These are phyloP conservation scores for Clavulina sp. DNA, from an alignment of 768 basidiomycete species.

Conservation along the genomic window DNA sequence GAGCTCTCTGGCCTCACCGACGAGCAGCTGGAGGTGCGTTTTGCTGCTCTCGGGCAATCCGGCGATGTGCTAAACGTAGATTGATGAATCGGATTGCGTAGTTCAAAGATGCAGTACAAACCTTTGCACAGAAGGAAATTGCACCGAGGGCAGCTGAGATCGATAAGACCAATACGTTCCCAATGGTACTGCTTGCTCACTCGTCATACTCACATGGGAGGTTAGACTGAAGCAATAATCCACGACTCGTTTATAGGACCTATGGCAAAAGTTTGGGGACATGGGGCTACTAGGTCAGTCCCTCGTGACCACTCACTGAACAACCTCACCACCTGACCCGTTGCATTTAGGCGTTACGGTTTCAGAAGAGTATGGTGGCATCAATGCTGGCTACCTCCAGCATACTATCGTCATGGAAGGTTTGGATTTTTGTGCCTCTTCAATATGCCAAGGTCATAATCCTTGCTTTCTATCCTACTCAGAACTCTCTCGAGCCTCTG, in stretches of 20 bases:
- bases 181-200: slow-evolving; percentile 31
- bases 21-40: slow-evolving; percentile 57
- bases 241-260: slow-evolving; percentile 30
- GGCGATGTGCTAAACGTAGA: background rate
- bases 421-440: slow-evolving; percentile 10
- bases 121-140: slow-evolving; percentile 70
- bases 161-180: slow-evolving; percentile 71
- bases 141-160: slow-evolving; percentile 75
- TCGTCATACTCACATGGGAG: background rate
- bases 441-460: background rate
- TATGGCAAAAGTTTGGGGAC: slow-evolving; percentile 76
- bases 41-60: background rate
- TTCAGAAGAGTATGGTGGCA: slow-evolving; percentile 60
- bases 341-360: slow-evolving; percentile 36
- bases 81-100: slow-evolving; percentile 18
- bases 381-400: slow-evolving; percentile 68
- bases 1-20: slow-evolving; percentile 62
- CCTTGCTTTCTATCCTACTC: background rate
- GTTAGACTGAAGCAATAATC: slow-evolving; percentile 8
- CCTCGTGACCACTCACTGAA: background rate
- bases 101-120: slow-evolving; percentile 65
- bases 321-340: background rate
- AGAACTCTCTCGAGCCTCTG: slow-evolving; percentile 72
- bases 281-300: slow-evolving; percentile 79
- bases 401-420: slow-evolving; percentile 91